Evolutionary conservation across 306 rosid genomes (phyloP).

Genomic region (Potentilla sterilis): DNA sequence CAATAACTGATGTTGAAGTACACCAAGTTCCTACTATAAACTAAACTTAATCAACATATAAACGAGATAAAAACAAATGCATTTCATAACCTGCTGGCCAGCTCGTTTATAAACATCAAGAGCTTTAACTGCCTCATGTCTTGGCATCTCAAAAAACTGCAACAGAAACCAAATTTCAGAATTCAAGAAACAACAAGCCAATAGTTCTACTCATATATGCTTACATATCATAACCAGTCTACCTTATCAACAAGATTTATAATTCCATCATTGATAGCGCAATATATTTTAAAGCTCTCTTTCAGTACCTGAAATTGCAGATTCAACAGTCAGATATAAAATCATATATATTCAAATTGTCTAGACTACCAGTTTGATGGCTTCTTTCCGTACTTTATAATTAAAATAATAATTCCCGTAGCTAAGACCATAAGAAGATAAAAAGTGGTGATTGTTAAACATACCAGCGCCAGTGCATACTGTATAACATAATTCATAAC

Average conservation of each 20-base stretch:
- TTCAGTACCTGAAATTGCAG: slow-evolving; percentile 72
- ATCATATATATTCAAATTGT: background rate
- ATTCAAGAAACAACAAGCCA: slow-evolving; percentile 7
- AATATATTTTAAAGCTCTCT: slow-evolving; percentile 93
- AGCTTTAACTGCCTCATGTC: slow-evolving; percentile 89
- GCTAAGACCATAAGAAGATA: background rate
- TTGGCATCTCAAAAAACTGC: slow-evolving; percentile 99
- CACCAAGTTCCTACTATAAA: background rate
- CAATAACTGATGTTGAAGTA: background rate
- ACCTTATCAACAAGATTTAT: slow-evolving; percentile 99
- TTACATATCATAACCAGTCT: slow-evolving; percentile 24
- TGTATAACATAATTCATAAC: slow-evolving; percentile 83
- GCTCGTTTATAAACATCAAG: slow-evolving; percentile 94
- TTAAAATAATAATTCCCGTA: background rate
- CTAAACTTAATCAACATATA: background rate
- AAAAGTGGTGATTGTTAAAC: slow-evolving; percentile 18
- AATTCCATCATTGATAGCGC: slow-evolving; percentile 94
- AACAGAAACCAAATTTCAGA: slow-evolving; percentile 20
- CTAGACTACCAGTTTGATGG: background rate
- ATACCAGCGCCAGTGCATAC: slow-evolving; percentile 96
- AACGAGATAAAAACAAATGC: background rate
- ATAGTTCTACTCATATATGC: slow-evolving; percentile 4
- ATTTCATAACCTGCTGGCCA: slow-evolving; percentile 80
- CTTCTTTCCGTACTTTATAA: background rate
- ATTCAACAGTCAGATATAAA: slow-evolving; percentile 22